phyloP scores from a whole-genome alignment of 202 grass and related monocot genomes.

The Bolboschoenoplectus hybrid region DNA sequence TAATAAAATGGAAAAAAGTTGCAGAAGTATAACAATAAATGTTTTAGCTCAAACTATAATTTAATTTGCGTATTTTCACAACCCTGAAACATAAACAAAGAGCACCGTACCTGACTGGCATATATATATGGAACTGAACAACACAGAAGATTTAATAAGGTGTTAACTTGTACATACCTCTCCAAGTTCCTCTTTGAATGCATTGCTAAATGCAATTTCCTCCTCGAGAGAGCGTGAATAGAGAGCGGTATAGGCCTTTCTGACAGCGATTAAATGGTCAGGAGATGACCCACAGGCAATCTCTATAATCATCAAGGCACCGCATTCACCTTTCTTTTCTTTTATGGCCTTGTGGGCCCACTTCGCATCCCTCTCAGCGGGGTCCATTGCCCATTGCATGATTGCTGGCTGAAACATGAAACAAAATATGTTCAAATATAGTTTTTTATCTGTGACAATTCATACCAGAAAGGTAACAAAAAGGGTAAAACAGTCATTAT shows the following conservation, averaged over 20 bases:
- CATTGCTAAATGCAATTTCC: slow-evolving; percentile 60
- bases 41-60: neutral
- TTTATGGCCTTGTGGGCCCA: slow-evolving; percentile 62
- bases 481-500: neutral
- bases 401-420: slow-evolving; percentile 63
- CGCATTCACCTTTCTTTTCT: slow-evolving; percentile 46
- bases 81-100: neutral
- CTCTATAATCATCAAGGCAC: slow-evolving; percentile 71
- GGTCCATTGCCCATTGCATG: slow-evolving; percentile 74
- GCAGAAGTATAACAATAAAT: neutral
- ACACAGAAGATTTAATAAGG: neutral
- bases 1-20: neutral
- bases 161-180: slow-evolving; percentile 43
- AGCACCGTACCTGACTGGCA: neutral
- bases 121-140: neutral
- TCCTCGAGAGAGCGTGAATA: slow-evolving; percentile 80
- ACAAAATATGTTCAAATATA: neutral
- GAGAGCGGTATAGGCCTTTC: slow-evolving; percentile 71
- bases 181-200: slow-evolving; percentile 54
- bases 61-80: neutral
- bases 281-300: slow-evolving; percentile 83
- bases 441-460: neutral
- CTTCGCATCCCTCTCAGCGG: slow-evolving; percentile 81
- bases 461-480: neutral
- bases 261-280: slow-evolving; percentile 83